A percentile compares a stretch with the other conserved stretches of the same genome.
Evolutionary conservation across 768 basidiomycete species (phyloP).

Genomic region (Tremella yokohamensis): DNA sequence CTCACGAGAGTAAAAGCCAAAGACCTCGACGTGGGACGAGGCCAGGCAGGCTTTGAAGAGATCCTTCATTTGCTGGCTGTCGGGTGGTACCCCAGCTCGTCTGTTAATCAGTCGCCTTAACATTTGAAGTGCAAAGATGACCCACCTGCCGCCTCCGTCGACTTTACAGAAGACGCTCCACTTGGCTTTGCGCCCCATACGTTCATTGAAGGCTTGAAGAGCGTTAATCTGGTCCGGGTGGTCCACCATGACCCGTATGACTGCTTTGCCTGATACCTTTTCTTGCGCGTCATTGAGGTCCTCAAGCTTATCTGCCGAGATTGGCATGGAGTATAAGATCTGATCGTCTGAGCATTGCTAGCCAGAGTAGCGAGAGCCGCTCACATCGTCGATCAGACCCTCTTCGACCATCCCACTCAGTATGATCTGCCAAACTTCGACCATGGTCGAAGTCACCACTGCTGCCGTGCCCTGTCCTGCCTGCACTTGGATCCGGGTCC

Average conservation of each 20-base stretch:
- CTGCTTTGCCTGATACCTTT: conserved; percentile 60
- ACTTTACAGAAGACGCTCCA: conserved; percentile 82
- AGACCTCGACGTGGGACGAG: conserved; percentile 62
- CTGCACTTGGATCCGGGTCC: conserved; percentile 65
- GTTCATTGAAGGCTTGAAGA: conserved; percentile 57
- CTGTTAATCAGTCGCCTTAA: conserved; percentile 51
- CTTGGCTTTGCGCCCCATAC: conserved; percentile 50
- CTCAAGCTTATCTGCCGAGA: conserved; percentile 65
- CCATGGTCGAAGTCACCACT: conserved; percentile 74
- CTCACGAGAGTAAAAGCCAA: conserved; percentile 80
- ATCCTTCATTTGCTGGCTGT: conserved; percentile 58
- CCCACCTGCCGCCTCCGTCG: conserved; percentile 70
- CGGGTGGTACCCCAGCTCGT: conserved; percentile 66
- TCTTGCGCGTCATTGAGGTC: conserved; percentile 65
- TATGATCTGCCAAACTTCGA: conserved; percentile 75
- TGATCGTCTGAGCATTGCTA: conserved; percentile 41
- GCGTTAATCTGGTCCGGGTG: conserved; percentile 67
- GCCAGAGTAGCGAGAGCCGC: conserved; percentile 35
- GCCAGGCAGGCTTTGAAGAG: conserved; percentile 59
- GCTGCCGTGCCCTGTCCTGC: conserved; percentile 59
- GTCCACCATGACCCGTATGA: conserved; percentile 69
- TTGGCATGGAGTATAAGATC: conserved; percentile 78
- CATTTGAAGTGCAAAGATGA: neutral
- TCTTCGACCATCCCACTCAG: conserved; percentile 66
- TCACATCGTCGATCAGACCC: conserved; percentile 71